A percentile compares a stretch with the other conserved stretches of the same genome.
Conservation (phyloP, 371 early-diverging fungal species). For the Dichotomocladium elegans region DNA sequence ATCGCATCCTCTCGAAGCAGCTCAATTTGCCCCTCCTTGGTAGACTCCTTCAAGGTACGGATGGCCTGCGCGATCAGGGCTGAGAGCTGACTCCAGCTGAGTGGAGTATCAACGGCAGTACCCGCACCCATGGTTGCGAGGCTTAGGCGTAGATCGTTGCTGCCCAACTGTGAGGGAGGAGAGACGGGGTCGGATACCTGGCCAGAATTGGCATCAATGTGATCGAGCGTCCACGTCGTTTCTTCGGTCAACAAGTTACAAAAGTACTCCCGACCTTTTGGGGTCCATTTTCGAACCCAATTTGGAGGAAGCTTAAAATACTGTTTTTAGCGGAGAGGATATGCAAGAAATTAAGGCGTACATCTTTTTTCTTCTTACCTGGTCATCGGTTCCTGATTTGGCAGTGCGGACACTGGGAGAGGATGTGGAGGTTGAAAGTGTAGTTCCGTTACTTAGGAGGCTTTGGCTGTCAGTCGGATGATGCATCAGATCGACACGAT, state of each 20-base stretch:
- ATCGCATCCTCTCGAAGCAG: constrained; percentile 21
- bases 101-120: constrained; percentile 5
- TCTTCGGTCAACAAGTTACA: constrained; percentile 76
- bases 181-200: background rate
- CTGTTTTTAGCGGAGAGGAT: background rate
- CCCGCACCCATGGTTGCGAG: constrained; percentile 10
- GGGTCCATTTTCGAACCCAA: constrained; percentile 58
- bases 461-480: constrained; percentile 16
- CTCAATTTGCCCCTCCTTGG: constrained; percentile 41
- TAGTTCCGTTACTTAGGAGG: constrained; percentile 7
- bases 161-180: background rate
- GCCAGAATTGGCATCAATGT: constrained; percentile 44
- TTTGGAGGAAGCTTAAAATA: constrained; percentile 44
- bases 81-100: constrained; percentile 61
- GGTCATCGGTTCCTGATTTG: constrained; percentile 14
- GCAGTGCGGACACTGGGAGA: constrained; percentile 10
- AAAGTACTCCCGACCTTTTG: constrained; percentile 71
- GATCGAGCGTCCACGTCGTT: constrained; percentile 65
- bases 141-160: constrained; percentile 3
- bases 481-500: constrained; percentile 8
- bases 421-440: constrained; percentile 10
- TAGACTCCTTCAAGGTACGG: constrained; percentile 61
- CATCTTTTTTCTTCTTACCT: constrained; percentile 5
- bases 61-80: constrained; percentile 62
- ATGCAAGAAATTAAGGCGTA: background rate